These are phyloP conservation scores for Globisporangium ultimum DNA, from an alignment of 352 stramenopile genomes.

Conservation along the genomic window DNA sequence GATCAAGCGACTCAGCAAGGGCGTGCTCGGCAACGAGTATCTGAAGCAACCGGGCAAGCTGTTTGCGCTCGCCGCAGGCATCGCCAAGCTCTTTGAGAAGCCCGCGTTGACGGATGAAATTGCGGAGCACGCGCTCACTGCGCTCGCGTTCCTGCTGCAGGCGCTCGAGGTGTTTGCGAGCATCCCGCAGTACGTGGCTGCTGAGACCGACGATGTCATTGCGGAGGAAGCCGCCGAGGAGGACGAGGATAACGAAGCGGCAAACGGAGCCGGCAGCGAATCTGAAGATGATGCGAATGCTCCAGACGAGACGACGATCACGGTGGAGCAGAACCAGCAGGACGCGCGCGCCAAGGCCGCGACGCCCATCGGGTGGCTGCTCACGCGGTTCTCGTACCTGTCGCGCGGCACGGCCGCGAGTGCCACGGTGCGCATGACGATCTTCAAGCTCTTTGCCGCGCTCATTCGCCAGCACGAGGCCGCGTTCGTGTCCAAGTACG, in stretches of 20 bases:
- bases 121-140: conserved; percentile 49
- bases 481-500: conserved; percentile 45
- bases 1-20: conserved; percentile 30
- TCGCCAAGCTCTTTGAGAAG: conserved; percentile 72
- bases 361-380: conserved; percentile 77
- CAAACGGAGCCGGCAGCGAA: conserved; percentile 16
- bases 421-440: conserved; percentile 54
- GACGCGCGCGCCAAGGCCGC: conserved; percentile 48
- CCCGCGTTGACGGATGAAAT: conserved; percentile 46
- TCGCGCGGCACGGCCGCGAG: conserved; percentile 36
- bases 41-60: conserved; percentile 53
- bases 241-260: conserved; percentile 11
- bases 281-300: conserved; percentile 20
- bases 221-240: conserved; percentile 1
- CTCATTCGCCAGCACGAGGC: conserved; percentile 57
- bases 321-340: conserved; percentile 34
- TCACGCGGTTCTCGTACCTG: conserved; percentile 82
- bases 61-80: conserved; percentile 51
- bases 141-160: conserved; percentile 58
- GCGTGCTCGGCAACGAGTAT: conserved; percentile 38
- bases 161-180: conserved; percentile 46
- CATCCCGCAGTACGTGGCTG: conserved; percentile 63
- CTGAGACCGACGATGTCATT: background rate
- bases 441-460: conserved; percentile 87
- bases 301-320: conserved; percentile 17